These are phyloP conservation scores for Fusarium sp. DNA, from an alignment of 2,329 filamentous ascomycete genomes.

Conservation along the genomic window DNA sequence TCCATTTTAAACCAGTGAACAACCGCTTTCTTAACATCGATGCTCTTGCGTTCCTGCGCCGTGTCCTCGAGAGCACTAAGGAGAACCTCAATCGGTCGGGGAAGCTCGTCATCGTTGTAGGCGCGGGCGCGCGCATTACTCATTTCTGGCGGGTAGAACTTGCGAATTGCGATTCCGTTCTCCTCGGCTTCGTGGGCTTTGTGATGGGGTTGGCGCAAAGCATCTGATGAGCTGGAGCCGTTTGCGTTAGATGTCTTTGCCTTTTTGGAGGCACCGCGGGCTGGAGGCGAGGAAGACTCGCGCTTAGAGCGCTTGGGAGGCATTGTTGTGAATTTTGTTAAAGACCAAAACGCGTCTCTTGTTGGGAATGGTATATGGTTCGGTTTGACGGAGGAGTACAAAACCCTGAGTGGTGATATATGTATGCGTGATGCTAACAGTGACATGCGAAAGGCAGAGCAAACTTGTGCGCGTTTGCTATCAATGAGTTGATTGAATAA, in stretches of 20 bases:
- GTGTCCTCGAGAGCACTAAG: slow-evolving; percentile 74
- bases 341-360: neutral
- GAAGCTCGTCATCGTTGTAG: slow-evolving; percentile 79
- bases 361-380: neutral
- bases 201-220: slow-evolving; percentile 63
- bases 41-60: slow-evolving; percentile 63
- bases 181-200: slow-evolving; percentile 63
- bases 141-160: slow-evolving; percentile 91
- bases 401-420: neutral
- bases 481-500: neutral
- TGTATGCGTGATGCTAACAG: slow-evolving; percentile 3
- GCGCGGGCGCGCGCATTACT: slow-evolving; percentile 81
- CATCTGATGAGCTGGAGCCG: slow-evolving; percentile 46
- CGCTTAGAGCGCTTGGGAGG: slow-evolving; percentile 49
- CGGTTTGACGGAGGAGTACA: neutral
- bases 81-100: slow-evolving; percentile 81
- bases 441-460: slow-evolving; percentile 18
- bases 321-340: slow-evolving; percentile 47
- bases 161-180: slow-evolving; percentile 76
- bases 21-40: slow-evolving; percentile 72
- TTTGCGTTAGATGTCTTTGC: slow-evolving; percentile 50
- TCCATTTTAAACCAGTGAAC: slow-evolving; percentile 95
- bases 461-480: slow-evolving; percentile 3
- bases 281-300: slow-evolving; percentile 43
- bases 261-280: slow-evolving; percentile 51